Conservation (phyloP, 805 yeast species). For the Metschnikowia anglica region DNA sequence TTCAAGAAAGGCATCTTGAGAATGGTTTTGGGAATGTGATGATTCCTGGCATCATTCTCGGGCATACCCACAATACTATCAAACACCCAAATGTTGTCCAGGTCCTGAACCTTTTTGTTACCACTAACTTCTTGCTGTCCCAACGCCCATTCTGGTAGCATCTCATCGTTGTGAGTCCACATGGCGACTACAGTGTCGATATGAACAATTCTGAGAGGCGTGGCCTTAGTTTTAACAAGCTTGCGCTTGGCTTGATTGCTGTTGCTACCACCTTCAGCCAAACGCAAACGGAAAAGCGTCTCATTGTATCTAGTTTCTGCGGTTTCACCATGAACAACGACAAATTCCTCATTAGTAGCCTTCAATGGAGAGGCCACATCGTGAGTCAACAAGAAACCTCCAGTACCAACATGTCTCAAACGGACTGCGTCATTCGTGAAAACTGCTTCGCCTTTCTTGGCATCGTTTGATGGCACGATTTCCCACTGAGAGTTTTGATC, state of each 20-base stretch:
- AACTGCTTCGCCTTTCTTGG: slow-evolving; percentile 37
- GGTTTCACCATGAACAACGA: slow-evolving; percentile 63
- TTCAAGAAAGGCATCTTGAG: slow-evolving; percentile 68
- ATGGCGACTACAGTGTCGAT: slow-evolving; percentile 86
- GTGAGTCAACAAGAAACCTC: slow-evolving; percentile 80
- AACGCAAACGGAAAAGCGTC: slow-evolving; percentile 75
- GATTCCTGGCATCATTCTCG: slow-evolving; percentile 55
- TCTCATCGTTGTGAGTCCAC: slow-evolving; percentile 85
- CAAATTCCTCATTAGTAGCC: slow-evolving; percentile 93
- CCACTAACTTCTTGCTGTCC: slow-evolving; percentile 93
- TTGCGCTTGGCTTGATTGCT: slow-evolving; percentile 48
- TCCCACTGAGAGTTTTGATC: slow-evolving; percentile 84
- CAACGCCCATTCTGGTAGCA: slow-evolving; percentile 94
- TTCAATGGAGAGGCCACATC: slow-evolving; percentile 93
- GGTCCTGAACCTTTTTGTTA: slow-evolving; percentile 72
- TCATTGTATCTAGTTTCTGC: slow-evolving; percentile 61
- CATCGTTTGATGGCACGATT: slow-evolving; percentile 60
- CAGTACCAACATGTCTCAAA: slow-evolving; percentile 75
- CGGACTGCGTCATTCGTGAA: slow-evolving; percentile 73
- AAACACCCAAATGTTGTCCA: slow-evolving; percentile 71
- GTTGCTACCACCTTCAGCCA: slow-evolving; percentile 32
- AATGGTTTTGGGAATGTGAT: slow-evolving; percentile 63
- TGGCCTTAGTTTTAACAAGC: slow-evolving; percentile 65
- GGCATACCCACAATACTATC: slow-evolving; percentile 63
- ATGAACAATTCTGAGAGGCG: slow-evolving; percentile 71